Evolutionary conservation across 1,284 basidiomycete genomes (phyloP), one percentile per base, ranked within the genome.

Genomic region (Apiotrichum montevideense): DNA sequence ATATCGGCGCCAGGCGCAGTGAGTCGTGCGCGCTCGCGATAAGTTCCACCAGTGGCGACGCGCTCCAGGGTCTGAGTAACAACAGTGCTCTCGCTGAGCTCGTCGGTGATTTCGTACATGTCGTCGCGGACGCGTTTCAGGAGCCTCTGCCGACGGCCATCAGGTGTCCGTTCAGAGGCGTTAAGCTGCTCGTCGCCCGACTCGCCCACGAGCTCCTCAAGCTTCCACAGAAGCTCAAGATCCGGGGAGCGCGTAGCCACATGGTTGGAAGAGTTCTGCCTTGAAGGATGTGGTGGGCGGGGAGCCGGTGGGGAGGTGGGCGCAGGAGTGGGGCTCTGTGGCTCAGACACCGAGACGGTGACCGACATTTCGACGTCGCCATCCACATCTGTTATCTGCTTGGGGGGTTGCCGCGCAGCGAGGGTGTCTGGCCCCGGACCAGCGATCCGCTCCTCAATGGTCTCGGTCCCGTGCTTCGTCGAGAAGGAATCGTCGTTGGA

Each of bases 51-150:
- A 21, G 41, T 51, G 1, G 50, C 55, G 1, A 68, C 51, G 6
- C 56, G 57, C 43, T 67, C 60, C 2, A 71, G 41, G 1, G 66
- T 60, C 41, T 66, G 69, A 8, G 67, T 70, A 33, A 69, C 59
- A 33, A 66, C 52, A 0, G 67, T 73, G 15, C 66, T 72, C 59
- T 78, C 76, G 8, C 66, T 66, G 33, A 76, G 63, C 61, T 77
- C 75, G 35, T 77, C 77, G 4, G 71, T 75, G 56, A 80, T 74
- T 65, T 80, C 78, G 56, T 72, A 75, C 29, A 70, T 63, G 29
- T 69, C 71, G 14, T 73, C 69, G 11, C 63, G 62, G 11, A 65
- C 60, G 8, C 65, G 61, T 49, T 62, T 62, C 35, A 58, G 41
- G 6, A 52, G 34, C 9, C 50, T 29, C 34, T 51, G 50, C 3